Evolutionary conservation across 2,329 filamentous ascomycete genomes (phyloP).

Genomic region (Metarhizium rileyi): DNA sequence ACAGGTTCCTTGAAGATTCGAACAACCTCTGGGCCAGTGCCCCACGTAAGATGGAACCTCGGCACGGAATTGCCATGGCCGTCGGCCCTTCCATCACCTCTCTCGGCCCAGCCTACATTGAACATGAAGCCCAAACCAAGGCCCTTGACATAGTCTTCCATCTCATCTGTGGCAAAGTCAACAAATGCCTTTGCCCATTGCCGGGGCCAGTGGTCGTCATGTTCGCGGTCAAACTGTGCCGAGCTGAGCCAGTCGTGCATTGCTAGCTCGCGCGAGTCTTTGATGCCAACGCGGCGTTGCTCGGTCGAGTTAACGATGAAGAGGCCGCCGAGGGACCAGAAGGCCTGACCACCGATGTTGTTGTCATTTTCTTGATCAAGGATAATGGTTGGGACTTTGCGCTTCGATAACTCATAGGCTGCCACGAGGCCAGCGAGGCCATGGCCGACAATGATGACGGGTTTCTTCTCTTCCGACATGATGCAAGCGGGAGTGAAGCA

Average conservation of each 20-base stretch:
- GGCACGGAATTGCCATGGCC: constrained; percentile 55
- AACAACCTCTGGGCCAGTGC: constrained; percentile 50
- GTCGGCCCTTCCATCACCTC: constrained; percentile 43
- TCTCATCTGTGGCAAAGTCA: constrained; percentile 47
- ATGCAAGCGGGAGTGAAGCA: background rate
- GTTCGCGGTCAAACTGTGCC: constrained; percentile 47
- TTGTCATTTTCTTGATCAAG: constrained; percentile 49
- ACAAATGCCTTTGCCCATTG: constrained; percentile 56
- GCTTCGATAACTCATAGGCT: constrained; percentile 44
- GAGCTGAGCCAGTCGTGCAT: constrained; percentile 49
- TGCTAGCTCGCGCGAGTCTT: constrained; percentile 46
- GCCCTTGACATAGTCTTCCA: constrained; percentile 47
- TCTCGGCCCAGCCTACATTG: constrained; percentile 52
- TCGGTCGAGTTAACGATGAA: constrained; percentile 49
- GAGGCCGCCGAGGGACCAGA: constrained; percentile 53
- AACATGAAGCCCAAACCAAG: constrained; percentile 41
- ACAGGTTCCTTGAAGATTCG: constrained; percentile 48
- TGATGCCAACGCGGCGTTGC: constrained; percentile 49
- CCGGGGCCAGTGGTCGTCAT: constrained; percentile 47
- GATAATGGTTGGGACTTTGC: constrained; percentile 38
- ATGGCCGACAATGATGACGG: constrained; percentile 46
- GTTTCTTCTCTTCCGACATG: constrained; percentile 13
- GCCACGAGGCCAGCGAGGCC: constrained; percentile 51
- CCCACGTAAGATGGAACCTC: constrained; percentile 54
- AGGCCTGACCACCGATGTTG: constrained; percentile 52